Conservation (phyloP, 768 basidiomycete species). For the Trametes coccinea region DNA sequence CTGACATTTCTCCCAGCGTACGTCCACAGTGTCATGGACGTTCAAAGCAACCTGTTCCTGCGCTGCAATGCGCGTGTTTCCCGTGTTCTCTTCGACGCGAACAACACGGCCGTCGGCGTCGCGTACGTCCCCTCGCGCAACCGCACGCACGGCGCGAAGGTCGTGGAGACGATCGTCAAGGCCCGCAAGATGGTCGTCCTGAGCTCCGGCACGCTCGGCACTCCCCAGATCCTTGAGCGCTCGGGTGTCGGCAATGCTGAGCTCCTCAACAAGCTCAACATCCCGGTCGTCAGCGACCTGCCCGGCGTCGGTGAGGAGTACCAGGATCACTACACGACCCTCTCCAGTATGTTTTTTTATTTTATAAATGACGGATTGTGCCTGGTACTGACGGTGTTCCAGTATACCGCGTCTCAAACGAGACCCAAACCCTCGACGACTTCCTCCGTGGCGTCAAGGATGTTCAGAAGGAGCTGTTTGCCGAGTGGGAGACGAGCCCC, state of each 20-base stretch:
- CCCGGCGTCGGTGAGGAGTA: slow-evolving; percentile 74
- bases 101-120: slow-evolving; percentile 67
- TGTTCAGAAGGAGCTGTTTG: slow-evolving; percentile 57
- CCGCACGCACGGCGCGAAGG: slow-evolving; percentile 49
- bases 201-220: slow-evolving; percentile 67
- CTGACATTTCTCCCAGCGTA: slow-evolving; percentile 42
- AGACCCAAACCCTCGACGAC: slow-evolving; percentile 61
- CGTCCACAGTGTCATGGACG: slow-evolving; percentile 70
- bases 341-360: slow-evolving; percentile 46
- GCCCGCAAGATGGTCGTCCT: slow-evolving; percentile 69
- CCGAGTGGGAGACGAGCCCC: slow-evolving; percentile 65
- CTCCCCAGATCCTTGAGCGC: slow-evolving; percentile 71
- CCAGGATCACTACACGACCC: slow-evolving; percentile 74
- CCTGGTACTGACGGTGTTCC: slow-evolving; percentile 9
- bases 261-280: slow-evolving; percentile 54
- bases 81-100: slow-evolving; percentile 70
- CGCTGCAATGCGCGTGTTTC: slow-evolving; percentile 66
- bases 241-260: slow-evolving; percentile 63
- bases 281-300: slow-evolving; percentile 67
- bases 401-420: slow-evolving; percentile 71
- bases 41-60: slow-evolving; percentile 65
- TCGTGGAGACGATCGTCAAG: slow-evolving; percentile 63
- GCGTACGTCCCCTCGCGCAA: slow-evolving; percentile 67
- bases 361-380: no score
- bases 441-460: slow-evolving; percentile 70